Evolutionary conservation across 805 yeast species (phyloP), one percentile per base, ranked within the genome.

Genomic region (Pichia nanzhaoensis): DNA sequence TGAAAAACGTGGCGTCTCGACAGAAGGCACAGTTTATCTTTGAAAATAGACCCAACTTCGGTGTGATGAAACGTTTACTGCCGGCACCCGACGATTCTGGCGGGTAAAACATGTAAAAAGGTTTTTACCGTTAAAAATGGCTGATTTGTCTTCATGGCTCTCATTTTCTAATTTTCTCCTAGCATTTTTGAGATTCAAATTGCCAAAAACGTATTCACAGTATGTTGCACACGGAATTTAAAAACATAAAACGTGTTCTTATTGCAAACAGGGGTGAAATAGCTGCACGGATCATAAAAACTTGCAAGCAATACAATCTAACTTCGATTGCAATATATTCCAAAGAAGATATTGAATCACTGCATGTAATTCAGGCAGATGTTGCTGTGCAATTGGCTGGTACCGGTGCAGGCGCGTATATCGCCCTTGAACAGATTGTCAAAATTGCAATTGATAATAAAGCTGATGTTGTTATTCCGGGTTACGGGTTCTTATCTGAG

Each of bases 401-500:
- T 10, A 37, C 45, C 12, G 65, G 65, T n/a, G 57, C 64, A 7
- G 39, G 48, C 14, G 65, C 61, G 2, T 59, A 59, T 37, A 51
- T 49, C 14, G 40, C 58, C 41, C 45, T 56, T 9, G 57, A 49
- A 0, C 41, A 56, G 22, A 42, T 59, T 38, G 53, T 58, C 19
- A 50, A 50, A 18, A 57, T 64, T 42, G 69, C 70, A 2, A 54
- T 56, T 20, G 54, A 51, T 13, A 51, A 53, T 8, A 49, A 53
- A n/a, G 68, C 59, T 31, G 64, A 66, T 47, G 67, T 62, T 57
- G 67, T 64, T 17, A 60, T 65, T 46, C 70, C 70, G 12, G 70
- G 70, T 44, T 66, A 66, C 49, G 70, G 74, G 0, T 68, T 69
- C 41, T 55, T 68, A 16, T 60, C 67, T 8, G 73, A 63, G 44